Conservation (phyloP, 352 stramenopile species). For the Phytophthora niederhauseri region DNA sequence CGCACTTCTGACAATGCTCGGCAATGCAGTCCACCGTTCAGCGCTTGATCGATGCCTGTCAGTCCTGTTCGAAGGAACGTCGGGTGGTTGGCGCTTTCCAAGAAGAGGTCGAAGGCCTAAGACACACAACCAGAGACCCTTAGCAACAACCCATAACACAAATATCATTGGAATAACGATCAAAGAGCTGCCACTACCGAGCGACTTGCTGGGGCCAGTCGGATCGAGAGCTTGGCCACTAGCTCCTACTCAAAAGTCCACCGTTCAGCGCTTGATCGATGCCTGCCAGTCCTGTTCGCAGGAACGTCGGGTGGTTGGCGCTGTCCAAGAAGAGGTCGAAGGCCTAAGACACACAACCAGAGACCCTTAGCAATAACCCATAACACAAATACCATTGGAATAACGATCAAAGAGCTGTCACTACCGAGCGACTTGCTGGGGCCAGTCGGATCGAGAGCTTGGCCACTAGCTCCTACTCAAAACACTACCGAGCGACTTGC, state of each 20-base stretch:
- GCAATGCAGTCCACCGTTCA: constrained; percentile 67
- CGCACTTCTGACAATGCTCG: constrained; percentile 60
- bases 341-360: constrained; percentile 42
- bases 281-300: constrained; percentile 64
- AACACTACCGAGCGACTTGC: constrained; percentile 52
- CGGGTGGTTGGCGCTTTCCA: constrained; percentile 72
- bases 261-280: constrained; percentile 73
- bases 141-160: constrained; percentile 6
- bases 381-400: background rate
- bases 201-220: constrained; percentile 47
- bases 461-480: constrained; percentile 56
- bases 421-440: constrained; percentile 47
- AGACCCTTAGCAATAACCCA: constrained; percentile 10
- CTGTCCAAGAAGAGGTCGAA: constrained; percentile 84
- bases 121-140: constrained; percentile 13
- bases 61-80: constrained; percentile 70
- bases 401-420: background rate
- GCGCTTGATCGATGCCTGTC: constrained; percentile 57
- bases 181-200: constrained; percentile 33
- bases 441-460: constrained; percentile 65
- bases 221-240: constrained; percentile 59
- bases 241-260: constrained; percentile 74
- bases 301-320: constrained; percentile 62
- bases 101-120: constrained; percentile 82
- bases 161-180: background rate